Percentiles rank a stretch among this genome's conserved stretches.
Evolutionary conservation across 2,329 filamentous ascomycete genomes (phyloP).

Genomic region (Colletotrichum sp.): DNA sequence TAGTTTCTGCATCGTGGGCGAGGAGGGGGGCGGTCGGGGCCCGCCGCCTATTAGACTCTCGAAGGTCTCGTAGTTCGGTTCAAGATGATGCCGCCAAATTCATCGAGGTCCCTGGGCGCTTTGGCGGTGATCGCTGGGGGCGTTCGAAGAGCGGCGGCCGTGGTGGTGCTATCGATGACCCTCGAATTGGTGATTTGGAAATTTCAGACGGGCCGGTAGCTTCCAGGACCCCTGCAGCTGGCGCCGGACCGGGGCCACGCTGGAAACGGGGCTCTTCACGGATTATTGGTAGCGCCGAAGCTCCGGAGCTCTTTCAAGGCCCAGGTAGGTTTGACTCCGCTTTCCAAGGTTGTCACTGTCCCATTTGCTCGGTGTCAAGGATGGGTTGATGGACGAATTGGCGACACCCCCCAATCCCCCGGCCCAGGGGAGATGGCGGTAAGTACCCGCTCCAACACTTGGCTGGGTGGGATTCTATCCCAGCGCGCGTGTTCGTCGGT

Average conservation of each 20-base stretch:
- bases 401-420: background rate
- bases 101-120: background rate
- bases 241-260: background rate
- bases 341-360: background rate
- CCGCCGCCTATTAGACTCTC: background rate
- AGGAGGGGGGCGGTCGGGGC: background rate
- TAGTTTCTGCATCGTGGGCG: conserved; percentile 70
- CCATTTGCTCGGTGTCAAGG: conserved; percentile 1
- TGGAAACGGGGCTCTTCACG: background rate
- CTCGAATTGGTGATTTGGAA: conserved; percentile 20
- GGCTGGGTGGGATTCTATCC: background rate
- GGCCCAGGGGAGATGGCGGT: conserved; percentile 3
- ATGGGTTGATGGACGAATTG: background rate
- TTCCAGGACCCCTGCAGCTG: conserved; percentile 12
- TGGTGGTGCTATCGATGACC: conserved; percentile 2
- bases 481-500: background rate
- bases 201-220: conserved; percentile 18
- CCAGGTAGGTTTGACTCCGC: background rate
- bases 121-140: background rate
- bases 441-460: background rate
- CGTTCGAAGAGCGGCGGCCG: background rate
- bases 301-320: background rate
- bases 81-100: background rate
- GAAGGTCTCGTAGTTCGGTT: background rate
- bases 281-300: background rate